Conservation (phyloP, 225 moss, liverwort and hornwort genomes). For the Physcomitrium patens region DNA sequence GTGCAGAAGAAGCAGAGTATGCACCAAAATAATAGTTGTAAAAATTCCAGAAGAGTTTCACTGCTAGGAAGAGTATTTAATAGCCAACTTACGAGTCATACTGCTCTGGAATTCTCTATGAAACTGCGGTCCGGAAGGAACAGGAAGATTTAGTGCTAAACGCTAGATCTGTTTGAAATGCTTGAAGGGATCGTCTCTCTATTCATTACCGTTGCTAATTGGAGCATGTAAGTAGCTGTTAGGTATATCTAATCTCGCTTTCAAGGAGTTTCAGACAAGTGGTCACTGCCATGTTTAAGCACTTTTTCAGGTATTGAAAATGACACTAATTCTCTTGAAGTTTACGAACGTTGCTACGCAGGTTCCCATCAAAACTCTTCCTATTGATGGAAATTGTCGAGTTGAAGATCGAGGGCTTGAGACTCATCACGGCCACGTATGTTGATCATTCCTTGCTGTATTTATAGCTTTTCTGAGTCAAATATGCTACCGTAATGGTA, state of each 20-base stretch:
- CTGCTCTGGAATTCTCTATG: background rate
- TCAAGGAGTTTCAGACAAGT: conserved; percentile 3
- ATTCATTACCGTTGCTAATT: conserved; percentile 6
- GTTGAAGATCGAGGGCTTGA: conserved; percentile 86
- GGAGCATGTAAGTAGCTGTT: conserved; percentile 1
- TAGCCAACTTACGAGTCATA: background rate
- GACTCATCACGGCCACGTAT: conserved; percentile 89
- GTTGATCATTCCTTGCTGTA: conserved; percentile 24
- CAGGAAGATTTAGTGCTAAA: background rate
- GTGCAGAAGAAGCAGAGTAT: background rate
- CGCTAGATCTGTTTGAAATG: conserved; percentile 10
- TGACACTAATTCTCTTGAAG: background rate
- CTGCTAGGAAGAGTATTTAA: conserved; percentile 2
- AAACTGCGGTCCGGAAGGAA: background rate
- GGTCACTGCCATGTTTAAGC: conserved; percentile 10
- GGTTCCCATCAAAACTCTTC: conserved; percentile 78
- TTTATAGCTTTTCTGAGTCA: conserved; percentile 7
- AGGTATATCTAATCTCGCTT: background rate
- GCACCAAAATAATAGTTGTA: background rate
- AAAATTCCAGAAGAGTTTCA: background rate
- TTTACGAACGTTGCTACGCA: conserved; percentile 32
- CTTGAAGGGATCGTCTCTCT: background rate
- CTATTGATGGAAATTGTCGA: conserved; percentile 87
- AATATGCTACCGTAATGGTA: background rate
- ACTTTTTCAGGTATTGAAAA: background rate